phyloP scores from a whole-genome alignment of 73 alveolate species.

The Paramecium primaurelia region DNA sequence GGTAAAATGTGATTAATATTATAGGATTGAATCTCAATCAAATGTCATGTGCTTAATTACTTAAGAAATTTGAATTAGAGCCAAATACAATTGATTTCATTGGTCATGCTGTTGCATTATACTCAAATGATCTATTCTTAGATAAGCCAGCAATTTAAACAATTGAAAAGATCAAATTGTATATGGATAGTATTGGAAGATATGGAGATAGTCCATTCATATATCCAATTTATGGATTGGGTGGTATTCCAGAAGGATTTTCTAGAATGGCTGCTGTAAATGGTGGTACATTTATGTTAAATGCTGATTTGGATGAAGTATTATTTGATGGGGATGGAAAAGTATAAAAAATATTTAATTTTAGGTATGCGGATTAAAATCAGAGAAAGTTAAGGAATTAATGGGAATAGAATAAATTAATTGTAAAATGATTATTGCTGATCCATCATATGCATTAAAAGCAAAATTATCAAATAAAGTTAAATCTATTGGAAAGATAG shows the following conservation, averaged over 20 bases:
- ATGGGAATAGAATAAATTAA: slow-evolving; percentile 72
- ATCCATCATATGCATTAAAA: slow-evolving; percentile 92
- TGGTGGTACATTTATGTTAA: slow-evolving; percentile 97
- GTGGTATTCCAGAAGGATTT: slow-evolving; percentile 98
- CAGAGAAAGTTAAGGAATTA: slow-evolving; percentile 44
- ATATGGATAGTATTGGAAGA: slow-evolving; percentile 87
- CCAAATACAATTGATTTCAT: slow-evolving; percentile 96
- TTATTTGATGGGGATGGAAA: slow-evolving; percentile 88
- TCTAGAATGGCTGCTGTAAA: slow-evolving; percentile 96
- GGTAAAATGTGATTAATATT: not conserved
- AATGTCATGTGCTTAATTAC: slow-evolving; percentile 61
- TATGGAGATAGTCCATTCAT: slow-evolving; percentile 97
- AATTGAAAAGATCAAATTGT: slow-evolving; percentile 81
- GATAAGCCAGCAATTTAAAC: slow-evolving; percentile 80
- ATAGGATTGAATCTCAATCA: slow-evolving; percentile 43
- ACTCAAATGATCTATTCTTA: slow-evolving; percentile 78
- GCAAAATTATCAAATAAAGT: slow-evolving; percentile 53
- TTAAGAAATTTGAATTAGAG: slow-evolving; percentile 85
- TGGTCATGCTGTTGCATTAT: slow-evolving; percentile 99
- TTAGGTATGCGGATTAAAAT: slow-evolving; percentile 77
- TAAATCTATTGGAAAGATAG: slow-evolving; percentile 84
- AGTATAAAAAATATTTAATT: slow-evolving; percentile 50
- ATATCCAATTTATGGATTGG: slow-evolving; percentile 98
- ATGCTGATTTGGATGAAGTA: slow-evolving; percentile 94
- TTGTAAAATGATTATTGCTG: slow-evolving; percentile 94